Percentiles rank a stretch among this genome's conserved stretches.
Evolutionary conservation across 495 filamentous ascomycete genomes (phyloP).

Genomic region (Pyronema omphalodes): DNA sequence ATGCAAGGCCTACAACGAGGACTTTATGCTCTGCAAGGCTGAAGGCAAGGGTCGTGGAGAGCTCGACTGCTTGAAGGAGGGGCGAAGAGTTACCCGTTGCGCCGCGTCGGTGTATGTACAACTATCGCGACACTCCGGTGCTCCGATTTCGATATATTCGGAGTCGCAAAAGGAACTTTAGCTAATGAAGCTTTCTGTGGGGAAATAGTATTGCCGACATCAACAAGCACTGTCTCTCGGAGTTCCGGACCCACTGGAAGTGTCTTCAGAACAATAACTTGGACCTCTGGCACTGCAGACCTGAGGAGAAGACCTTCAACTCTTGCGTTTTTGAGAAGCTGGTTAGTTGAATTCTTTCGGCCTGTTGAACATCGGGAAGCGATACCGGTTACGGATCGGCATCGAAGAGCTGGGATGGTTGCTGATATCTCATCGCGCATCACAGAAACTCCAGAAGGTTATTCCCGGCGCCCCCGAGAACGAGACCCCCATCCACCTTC

Average conservation of each 20-base stretch:
- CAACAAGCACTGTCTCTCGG: slow-evolving; percentile 77
- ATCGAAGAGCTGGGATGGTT: not conserved
- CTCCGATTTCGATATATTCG: not conserved
- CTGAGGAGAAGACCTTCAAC: slow-evolving; percentile 61
- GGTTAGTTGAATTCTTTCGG: slow-evolving; percentile 35
- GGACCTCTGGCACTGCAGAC: slow-evolving; percentile 78
- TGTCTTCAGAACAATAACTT: slow-evolving; percentile 97
- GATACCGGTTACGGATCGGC: not conserved
- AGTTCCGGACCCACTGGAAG: slow-evolving; percentile 85
- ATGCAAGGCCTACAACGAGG: slow-evolving; percentile 90
- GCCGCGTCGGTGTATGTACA: slow-evolving; percentile 78
- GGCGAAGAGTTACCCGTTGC: slow-evolving; percentile 87
- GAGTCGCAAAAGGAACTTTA: not conserved
- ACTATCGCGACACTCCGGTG: not conserved
- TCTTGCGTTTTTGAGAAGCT: slow-evolving; percentile 87
- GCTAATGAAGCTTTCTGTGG: not conserved
- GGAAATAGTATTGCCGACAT: slow-evolving; percentile 65
- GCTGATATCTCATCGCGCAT: not conserved
- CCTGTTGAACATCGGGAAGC: not conserved
- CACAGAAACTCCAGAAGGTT: slow-evolving; percentile 26
- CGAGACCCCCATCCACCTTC: slow-evolving; percentile 65
- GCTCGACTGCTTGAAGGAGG: slow-evolving; percentile 87
- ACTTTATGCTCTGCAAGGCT: slow-evolving; percentile 98
- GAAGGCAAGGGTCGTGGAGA: slow-evolving; percentile 76
- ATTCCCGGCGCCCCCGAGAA: slow-evolving; percentile 68